Percentiles rank a stretch among this genome's conserved stretches.
phyloP scores from a whole-genome alignment of 1,139 yeast species.

The Blastobotrys arbuscula region DNA sequence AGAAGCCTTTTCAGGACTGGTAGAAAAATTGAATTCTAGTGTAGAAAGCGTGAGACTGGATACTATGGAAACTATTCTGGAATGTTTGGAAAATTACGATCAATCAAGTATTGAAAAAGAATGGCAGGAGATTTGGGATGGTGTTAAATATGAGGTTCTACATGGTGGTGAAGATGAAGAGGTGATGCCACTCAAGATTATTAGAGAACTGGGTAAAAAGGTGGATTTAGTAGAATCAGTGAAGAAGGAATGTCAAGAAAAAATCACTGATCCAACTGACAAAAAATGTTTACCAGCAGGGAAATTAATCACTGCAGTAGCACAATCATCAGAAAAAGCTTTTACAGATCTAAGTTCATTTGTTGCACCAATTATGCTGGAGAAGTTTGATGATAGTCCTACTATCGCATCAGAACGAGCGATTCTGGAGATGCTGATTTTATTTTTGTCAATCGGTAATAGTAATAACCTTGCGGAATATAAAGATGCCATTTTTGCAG shows the following conservation, averaged over 20 bases:
- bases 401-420: slow-evolving; percentile 54
- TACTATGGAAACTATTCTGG: slow-evolving; percentile 55
- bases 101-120: slow-evolving; percentile 42
- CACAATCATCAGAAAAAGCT: slow-evolving; percentile 39
- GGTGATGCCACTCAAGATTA: slow-evolving; percentile 44
- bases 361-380: slow-evolving; percentile 37
- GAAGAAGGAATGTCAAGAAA: slow-evolving; percentile 52
- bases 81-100: slow-evolving; percentile 52
- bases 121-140: slow-evolving; percentile 82
- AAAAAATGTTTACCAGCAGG: slow-evolving; percentile 40
- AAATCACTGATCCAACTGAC: slow-evolving; percentile 45
- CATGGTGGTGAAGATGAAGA: slow-evolving; percentile 56
- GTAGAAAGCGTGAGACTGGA: slow-evolving; percentile 74
- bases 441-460: slow-evolving; percentile 40
- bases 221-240: slow-evolving; percentile 32
- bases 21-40: slow-evolving; percentile 82
- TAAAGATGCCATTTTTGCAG: slow-evolving; percentile 63
- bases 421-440: slow-evolving; percentile 47
- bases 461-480: slow-evolving; percentile 20
- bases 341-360: slow-evolving; percentile 44
- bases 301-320: slow-evolving; percentile 45
- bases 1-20: slow-evolving; percentile 68
- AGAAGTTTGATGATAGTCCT: slow-evolving; percentile 28
- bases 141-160: slow-evolving; percentile 77
- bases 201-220: slow-evolving; percentile 39